phyloP scores from a whole-genome alignment of 371 early-diverging fungal genomes.

The Funneliformis caledonium region DNA sequence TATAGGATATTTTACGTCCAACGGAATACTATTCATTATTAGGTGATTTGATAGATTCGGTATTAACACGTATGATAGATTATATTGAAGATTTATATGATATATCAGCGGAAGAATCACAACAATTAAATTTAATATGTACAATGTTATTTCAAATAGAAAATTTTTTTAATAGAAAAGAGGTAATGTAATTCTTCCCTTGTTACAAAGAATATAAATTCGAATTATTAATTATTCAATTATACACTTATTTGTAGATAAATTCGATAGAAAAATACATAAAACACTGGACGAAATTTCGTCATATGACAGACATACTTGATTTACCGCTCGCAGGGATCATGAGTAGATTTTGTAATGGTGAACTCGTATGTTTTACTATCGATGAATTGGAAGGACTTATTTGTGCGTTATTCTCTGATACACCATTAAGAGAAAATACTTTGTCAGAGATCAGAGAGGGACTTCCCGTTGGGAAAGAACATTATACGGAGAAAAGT shows the following conservation, averaged over 20 bases:
- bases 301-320: conserved; percentile 64
- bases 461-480: not conserved
- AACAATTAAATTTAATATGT: conserved; percentile 57
- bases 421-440: conserved; percentile 63
- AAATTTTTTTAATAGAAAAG: conserved; percentile 48
- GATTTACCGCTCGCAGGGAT: conserved; percentile 74
- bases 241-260: not conserved
- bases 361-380: conserved; percentile 62
- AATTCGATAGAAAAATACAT: conserved; percentile 49
- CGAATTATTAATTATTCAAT: not conserved
- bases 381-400: conserved; percentile 60
- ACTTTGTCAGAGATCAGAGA: conserved; percentile 67
- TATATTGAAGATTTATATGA: conserved; percentile 64
- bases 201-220: not conserved
- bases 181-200: not conserved
- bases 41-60: conserved; percentile 55
- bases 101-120: conserved; percentile 74
- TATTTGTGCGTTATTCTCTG: conserved; percentile 72
- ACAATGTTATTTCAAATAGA: conserved; percentile 60
- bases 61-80: conserved; percentile 52
- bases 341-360: conserved; percentile 62
- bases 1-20: conserved; percentile 43
- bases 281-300: conserved; percentile 63
- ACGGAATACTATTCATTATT: conserved; percentile 48
- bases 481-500: too few species aligned